Evolutionary conservation across 169 alveolate genomes (phyloP).

Genomic region (Plasmodium vinckei): DNA sequence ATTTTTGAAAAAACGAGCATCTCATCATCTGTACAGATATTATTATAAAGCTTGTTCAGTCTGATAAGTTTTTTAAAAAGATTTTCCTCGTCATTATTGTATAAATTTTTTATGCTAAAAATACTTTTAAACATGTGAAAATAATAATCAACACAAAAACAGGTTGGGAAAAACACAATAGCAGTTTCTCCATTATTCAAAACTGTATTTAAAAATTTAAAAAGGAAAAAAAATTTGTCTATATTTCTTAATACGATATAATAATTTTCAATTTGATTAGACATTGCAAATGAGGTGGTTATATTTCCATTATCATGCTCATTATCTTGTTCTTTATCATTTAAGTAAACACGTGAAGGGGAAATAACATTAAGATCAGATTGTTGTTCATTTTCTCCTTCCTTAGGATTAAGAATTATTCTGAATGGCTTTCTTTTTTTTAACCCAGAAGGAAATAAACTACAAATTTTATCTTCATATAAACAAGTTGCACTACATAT

Average conservation of each 20-base stretch:
- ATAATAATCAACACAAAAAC: constrained; percentile 54
- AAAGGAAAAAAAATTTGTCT: constrained; percentile 49
- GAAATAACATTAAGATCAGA: background rate
- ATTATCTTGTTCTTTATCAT: background rate
- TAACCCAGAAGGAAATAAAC: constrained; percentile 21
- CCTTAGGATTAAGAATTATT: background rate
- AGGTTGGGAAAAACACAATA: constrained; percentile 45
- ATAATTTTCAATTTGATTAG: constrained; percentile 45
- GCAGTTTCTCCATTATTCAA: constrained; percentile 30
- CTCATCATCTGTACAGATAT: constrained; percentile 15
- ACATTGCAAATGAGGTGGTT: constrained; percentile 20
- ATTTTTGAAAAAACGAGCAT: constrained; percentile 20
- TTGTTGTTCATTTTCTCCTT: background rate
- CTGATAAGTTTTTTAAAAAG: background rate
- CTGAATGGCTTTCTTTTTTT: background rate
- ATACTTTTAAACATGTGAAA: constrained; percentile 50
- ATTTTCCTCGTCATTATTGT: constrained; percentile 2
- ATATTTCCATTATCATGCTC: background rate
- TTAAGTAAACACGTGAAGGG: background rate
- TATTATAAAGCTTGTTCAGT: constrained; percentile 15
- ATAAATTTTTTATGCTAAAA: constrained; percentile 5
- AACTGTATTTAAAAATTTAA: constrained; percentile 54
- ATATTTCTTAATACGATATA: constrained; percentile 44
- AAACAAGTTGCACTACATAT: constrained; percentile 70
- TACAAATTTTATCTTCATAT: constrained; percentile 53